Evolutionary conservation across 2,329 filamentous ascomycete species (phyloP).

Genomic region (Colletotrichum filicis): DNA sequence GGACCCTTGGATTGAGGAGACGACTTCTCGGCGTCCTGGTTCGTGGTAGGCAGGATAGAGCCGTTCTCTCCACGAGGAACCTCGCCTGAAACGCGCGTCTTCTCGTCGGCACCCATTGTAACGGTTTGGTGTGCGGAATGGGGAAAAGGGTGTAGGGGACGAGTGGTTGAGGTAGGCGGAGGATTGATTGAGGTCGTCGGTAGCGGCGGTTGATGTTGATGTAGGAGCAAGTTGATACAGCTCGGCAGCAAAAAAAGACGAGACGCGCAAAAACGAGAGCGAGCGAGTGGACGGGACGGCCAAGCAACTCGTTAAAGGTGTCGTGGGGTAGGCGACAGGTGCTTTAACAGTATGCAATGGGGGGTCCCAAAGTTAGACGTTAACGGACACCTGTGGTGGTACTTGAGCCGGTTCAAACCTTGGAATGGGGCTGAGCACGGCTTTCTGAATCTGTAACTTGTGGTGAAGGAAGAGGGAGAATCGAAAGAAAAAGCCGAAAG

Average conservation of each 20-base stretch:
- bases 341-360: slow-evolving; percentile 36
- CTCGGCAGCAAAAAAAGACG: slow-evolving; percentile 14
- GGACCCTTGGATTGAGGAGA: slow-evolving; percentile 66
- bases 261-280: slow-evolving; percentile 28
- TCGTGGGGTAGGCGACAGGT: slow-evolving; percentile 34
- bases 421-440: slow-evolving; percentile 17
- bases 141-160: background rate
- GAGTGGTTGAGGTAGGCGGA: background rate
- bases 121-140: slow-evolving; percentile 4
- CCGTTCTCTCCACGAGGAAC: slow-evolving; percentile 67
- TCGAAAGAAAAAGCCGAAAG: slow-evolving; percentile 1
- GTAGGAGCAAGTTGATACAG: slow-evolving; percentile 14
- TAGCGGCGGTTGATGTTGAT: slow-evolving; percentile 9
- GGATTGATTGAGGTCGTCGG: slow-evolving; percentile 2
- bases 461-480: slow-evolving; percentile 14
- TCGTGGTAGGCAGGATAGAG: slow-evolving; percentile 82
- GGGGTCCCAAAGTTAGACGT: slow-evolving; percentile 31
- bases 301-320: slow-evolving; percentile 37
- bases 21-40: slow-evolving; percentile 78
- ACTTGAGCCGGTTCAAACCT: slow-evolving; percentile 18
- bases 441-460: slow-evolving; percentile 15
- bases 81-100: slow-evolving; percentile 86
- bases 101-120: slow-evolving; percentile 69
- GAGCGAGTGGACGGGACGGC: slow-evolving; percentile 38
- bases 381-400: slow-evolving; percentile 19